Conservation (phyloP, 306 rosid genomes). For the Gleditsia sinensis region DNA sequence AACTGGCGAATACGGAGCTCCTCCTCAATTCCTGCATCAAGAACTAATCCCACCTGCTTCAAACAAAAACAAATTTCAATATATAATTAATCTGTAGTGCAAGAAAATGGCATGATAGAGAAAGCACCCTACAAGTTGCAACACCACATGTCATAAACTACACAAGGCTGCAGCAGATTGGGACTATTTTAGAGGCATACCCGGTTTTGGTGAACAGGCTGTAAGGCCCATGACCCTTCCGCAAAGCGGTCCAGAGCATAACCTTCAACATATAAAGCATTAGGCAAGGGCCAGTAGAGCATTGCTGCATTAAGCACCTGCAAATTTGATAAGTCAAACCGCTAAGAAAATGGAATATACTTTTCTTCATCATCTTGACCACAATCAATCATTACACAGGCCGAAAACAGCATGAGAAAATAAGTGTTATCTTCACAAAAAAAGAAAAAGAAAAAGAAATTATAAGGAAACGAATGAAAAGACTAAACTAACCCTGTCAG, state of each 20-base stretch:
- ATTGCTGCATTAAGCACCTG: conserved; percentile 96
- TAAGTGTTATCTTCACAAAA: background rate
- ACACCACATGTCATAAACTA: conserved; percentile 3
- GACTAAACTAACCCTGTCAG: background rate
- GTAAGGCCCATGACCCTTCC: conserved; percentile 83
- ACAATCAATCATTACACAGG: background rate
- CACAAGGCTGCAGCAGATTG: background rate
- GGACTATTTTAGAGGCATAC: conserved; percentile 41
- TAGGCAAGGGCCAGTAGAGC: conserved; percentile 91
- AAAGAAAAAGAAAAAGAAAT: background rate
- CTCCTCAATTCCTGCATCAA: conserved; percentile 86
- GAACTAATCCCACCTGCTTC: conserved; percentile 81
- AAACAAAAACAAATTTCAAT: conserved; percentile 9
- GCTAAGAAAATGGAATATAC: conserved; percentile 12
- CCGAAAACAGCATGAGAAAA: background rate
- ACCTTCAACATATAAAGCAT: conserved; percentile 86
- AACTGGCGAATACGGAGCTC: conserved; percentile 77
- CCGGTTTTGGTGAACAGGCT: conserved; percentile 86
- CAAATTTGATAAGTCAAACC: conserved; percentile 16
- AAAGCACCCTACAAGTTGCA: background rate
- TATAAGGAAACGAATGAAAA: background rate
- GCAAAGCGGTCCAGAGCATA: conserved; percentile 88
- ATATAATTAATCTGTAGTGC: background rate
- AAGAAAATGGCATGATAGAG: conserved; percentile 12
- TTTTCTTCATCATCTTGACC: background rate